Evolutionary conservation across 495 filamentous ascomycete genomes (phyloP), one percentile per base, ranked within the genome.

Genomic region (Aspergillus bridgeri): DNA sequence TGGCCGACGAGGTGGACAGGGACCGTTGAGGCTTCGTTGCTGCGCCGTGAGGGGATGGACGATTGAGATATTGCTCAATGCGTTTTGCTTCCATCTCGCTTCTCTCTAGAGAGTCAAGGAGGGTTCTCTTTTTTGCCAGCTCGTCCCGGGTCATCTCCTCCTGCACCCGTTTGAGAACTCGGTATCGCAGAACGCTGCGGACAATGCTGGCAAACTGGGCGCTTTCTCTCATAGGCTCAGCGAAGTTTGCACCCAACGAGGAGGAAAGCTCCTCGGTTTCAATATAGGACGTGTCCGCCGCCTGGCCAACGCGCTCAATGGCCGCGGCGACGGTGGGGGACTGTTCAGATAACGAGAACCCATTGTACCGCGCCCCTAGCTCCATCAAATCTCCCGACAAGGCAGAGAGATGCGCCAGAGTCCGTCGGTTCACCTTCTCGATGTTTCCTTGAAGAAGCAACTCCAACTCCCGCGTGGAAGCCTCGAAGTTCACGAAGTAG

Each of bases 141-240:
- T 97, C 90, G 51, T 97, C 95, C 27, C 85, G 85, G 2, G 92
- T 96, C 92, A 97, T 96, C 58, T 98, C 94, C 69, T 98, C 89
- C 61, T 98, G 94, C 20, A 97, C 88, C 18, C 94, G 83, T 73
- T 98, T 98, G 43, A 98, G 72, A 2, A 96, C 86, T 8, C 94
- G 77, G 63, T 95, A 98, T 43, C 91, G 81, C 18, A 98, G 73
- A 22, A 98, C 92, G 53, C 76, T 88, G 18, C 94, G 84, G 11
- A 98, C 94, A 0, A 98, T 89, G 21, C 94, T 91, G 0, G 94
- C 94, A 67, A 98, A 98, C 65, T 98, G 94, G 17, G 94, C 94
- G 60, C 88, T 95, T 71, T 98, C 94, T 33, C 94, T 83, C 89
- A 98, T 95, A 3, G 94, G 94, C 65, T 98, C 94, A 0, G 94